Percentiles rank a stretch among this genome's conserved stretches.
phyloP scores from a whole-genome alignment of 257 asterid species.

The Osmanthus fragrans region DNA sequence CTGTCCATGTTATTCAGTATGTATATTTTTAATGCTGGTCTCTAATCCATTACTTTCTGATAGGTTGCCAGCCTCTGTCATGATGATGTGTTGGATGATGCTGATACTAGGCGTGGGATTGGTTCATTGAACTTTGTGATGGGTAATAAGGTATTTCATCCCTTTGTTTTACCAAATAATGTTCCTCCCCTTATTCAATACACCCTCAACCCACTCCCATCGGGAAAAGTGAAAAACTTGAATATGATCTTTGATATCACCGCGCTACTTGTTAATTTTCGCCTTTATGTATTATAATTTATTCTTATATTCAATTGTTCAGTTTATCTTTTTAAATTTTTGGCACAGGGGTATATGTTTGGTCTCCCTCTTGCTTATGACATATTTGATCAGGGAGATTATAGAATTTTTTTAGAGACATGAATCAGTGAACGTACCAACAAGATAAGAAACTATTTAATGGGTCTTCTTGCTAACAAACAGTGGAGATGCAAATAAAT shows the following conservation, averaged over 20 bases:
- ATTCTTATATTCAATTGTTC: neutral
- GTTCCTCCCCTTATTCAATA: too few relatives aligned
- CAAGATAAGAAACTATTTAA: neutral
- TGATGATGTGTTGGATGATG: constrained; percentile 98
- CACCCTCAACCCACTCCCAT: too few relatives aligned
- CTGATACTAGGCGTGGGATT: constrained; percentile 90
- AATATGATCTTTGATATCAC: neutral
- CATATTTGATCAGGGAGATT: neutral
- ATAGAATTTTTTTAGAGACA: neutral
- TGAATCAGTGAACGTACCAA: neutral
- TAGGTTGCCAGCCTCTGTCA: constrained; percentile 99
- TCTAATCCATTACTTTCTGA: constrained; percentile 20
- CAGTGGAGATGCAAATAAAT: neutral
- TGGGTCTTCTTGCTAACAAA: neutral
- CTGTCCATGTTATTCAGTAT: neutral
- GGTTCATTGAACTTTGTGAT: constrained; percentile 80
- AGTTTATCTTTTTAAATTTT: neutral
- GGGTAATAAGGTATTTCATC: constrained; percentile 81
- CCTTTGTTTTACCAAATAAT: neutral
- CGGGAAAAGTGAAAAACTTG: neutral
- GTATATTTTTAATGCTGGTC: neutral
- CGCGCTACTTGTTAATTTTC: neutral
- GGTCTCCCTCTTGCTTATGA: neutral
- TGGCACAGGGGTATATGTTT: neutral
- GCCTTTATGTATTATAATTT: neutral